phyloP scores from a whole-genome alignment of 352 stramenopile genomes.

The Globisporangium uncinulatum region DNA sequence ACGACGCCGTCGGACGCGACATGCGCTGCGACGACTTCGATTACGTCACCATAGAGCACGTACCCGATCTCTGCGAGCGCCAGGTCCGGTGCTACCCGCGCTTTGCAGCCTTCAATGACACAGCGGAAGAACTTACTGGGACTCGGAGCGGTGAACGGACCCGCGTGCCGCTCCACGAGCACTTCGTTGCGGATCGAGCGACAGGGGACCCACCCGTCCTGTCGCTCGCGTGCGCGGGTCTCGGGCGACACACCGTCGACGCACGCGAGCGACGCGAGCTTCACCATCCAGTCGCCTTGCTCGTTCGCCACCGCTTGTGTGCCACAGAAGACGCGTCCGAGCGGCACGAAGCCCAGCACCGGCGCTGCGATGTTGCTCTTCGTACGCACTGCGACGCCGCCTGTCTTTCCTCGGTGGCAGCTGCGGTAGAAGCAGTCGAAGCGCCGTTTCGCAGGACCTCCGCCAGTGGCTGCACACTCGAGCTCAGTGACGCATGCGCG shows the following conservation, averaged over 20 bases:
- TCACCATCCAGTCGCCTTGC: constrained; percentile 69
- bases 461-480: constrained; percentile 22
- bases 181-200: constrained; percentile 74
- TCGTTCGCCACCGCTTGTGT: constrained; percentile 64
- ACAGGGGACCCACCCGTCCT: constrained; percentile 55
- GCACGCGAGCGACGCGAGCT: constrained; percentile 40
- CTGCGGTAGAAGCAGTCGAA: constrained; percentile 64
- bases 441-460: constrained; percentile 45
- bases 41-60: constrained; percentile 67
- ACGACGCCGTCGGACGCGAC: constrained; percentile 46
- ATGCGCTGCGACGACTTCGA: constrained; percentile 53
- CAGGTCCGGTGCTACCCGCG: constrained; percentile 39
- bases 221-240: constrained; percentile 16
- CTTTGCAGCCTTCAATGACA: constrained; percentile 77
- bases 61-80: constrained; percentile 62
- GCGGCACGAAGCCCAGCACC: constrained; percentile 47
- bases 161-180: constrained; percentile 47
- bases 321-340: constrained; percentile 57
- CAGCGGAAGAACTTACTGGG: constrained; percentile 46
- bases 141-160: constrained; percentile 24
- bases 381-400: constrained; percentile 55
- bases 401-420: constrained; percentile 59
- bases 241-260: constrained; percentile 22
- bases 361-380: constrained; percentile 70
- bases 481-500: constrained; percentile 44